phyloP scores from a whole-genome alignment of 1,284 basidiomycete species.

The Ceratobasidium sp. region DNA sequence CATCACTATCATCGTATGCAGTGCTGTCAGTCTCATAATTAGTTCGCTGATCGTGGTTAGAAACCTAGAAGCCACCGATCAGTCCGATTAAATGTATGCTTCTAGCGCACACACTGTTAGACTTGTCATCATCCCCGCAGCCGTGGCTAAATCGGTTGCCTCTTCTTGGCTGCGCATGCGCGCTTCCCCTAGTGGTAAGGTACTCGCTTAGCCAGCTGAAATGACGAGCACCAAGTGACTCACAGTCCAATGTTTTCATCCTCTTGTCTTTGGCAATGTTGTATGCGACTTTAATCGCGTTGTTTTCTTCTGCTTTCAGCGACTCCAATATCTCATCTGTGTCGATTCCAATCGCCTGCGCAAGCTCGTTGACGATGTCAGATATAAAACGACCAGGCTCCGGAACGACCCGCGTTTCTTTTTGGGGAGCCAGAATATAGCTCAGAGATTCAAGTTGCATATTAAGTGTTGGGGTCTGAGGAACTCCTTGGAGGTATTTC shows the following conservation, averaged over 20 bases:
- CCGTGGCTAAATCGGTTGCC: slow-evolving; percentile 1
- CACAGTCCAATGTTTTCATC: slow-evolving; percentile 73
- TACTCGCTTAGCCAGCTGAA: not conserved
- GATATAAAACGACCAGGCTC: slow-evolving; percentile 89
- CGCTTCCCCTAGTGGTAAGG: slow-evolving; percentile 4
- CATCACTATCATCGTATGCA: slow-evolving; percentile 53
- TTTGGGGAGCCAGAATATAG: slow-evolving; percentile 29
- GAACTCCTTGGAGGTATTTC: slow-evolving; percentile 83
- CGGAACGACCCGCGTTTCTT: slow-evolving; percentile 48
- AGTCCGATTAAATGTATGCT: not conserved
- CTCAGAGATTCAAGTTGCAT: slow-evolving; percentile 24
- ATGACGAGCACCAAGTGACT: not conserved
- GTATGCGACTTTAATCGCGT: slow-evolving; percentile 96
- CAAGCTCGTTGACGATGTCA: slow-evolving; percentile 84
- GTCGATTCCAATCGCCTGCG: slow-evolving; percentile 77
- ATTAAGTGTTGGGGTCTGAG: slow-evolving; percentile 63
- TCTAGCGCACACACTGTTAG: slow-evolving; percentile 15
- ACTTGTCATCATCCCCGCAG: not conserved
- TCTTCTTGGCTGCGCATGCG: slow-evolving; percentile 30
- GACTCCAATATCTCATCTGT: slow-evolving; percentile 87
- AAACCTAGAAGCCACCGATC: not conserved
- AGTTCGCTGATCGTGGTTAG: slow-evolving; percentile 20
- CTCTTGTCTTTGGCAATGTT: slow-evolving; percentile 91
- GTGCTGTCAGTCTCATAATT: slow-evolving; percentile 27
- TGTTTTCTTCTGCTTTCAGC: slow-evolving; percentile 82